Base-by-base conservation (phyloP, 495 filamentous ascomycete species). In the Trichodelitschia bisporula region DNA sequence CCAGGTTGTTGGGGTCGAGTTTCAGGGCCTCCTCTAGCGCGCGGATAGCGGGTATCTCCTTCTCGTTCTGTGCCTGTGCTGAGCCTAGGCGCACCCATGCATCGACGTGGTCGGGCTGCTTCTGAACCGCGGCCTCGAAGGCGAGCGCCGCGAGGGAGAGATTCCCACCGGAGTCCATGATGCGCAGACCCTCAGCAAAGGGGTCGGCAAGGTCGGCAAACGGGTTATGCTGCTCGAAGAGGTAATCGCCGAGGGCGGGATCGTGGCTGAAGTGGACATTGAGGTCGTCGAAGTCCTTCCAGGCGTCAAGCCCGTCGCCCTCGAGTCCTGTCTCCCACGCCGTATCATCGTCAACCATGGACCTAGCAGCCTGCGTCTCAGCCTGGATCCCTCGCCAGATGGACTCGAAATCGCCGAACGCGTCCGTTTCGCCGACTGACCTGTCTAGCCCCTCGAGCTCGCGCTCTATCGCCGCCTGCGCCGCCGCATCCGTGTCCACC, bases 31-130 rank as follows among this genome's bases (percentile, higher is more conserved):
- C 77, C 54, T 93, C 86, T 32, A 93, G 57, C 3, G 89, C 86
- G n/a, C 86, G 73, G 39, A 97, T 93, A n/a, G 89, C 89, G 3
- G 86, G 86, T 3, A 78, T 65, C 46, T 97, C 86, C 52, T 97
- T 97, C 45, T 97, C 86, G 50, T 97, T 97, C 51, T 93, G 86
- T 3, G 89, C 89, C 52, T 97, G 86, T 17, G 80, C 74, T 30
- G 66, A 64, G 37, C 86, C 89, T 23, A 97, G 66, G 44, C 78
- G 69, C 6, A 76, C 75, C 86, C 89, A 97, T 0, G 86, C 86
- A 16, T 84, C 76, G 19, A 83, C 64, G 50, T 93, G 83, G 28
- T 74, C 57, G 0, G 78, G 65, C 36, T 91, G 66, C 53, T 79
- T 78, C 47, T 92, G 80, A 2, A 82, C 79, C 1, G 86, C 89